Evolutionary conservation across 2,329 filamentous ascomycete species (phyloP), one percentile per base, ranked within the genome.

Genomic region (Mariannaea sp.): DNA sequence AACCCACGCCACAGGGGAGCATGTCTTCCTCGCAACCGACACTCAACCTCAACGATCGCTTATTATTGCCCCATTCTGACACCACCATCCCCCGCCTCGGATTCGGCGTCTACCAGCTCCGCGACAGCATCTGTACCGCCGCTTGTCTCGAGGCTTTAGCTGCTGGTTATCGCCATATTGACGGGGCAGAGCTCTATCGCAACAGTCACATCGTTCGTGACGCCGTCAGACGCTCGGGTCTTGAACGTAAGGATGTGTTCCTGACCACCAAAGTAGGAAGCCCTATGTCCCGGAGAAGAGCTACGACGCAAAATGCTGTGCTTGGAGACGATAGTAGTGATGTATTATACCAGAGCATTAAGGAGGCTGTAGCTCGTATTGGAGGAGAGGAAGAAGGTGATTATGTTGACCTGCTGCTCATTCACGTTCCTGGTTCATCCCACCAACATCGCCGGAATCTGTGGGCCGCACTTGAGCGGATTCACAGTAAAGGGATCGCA

Each of bases 361-460:
- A 83, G 16, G 80, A 83, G 6, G 89, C 86, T 59, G 82, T 90
- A 27, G 73, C 80, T 60, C 86, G 84, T 68, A 78, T 89, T 33
- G 80, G 78, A 27, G 73, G 73, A 2, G 68, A 74, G 17, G 74
- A 79, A 2, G 67, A 74, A 19, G 74, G 79, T 41, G 85, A 85
- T 43, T 89, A 89, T 66, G 83, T 89, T 4, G 87, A 91, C 71
- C 67, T 90, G 36, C 86, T 90, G 61, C 72, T 91, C 52, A 85
- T 91, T 48, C 88, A 91, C 68, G 83, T 80, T 53, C 79, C 86
- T 10, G 80, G 77, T 26, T 77, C 76, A 3, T 84, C 85, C 0
- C 68, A 75, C 3, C 73, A 77, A 16, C 78, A 77, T 10, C 75
- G 86, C 35, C 83, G 83, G 70, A 75, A 80, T 58, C 75, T 90